A percentile compares a stretch with the other conserved stretches of the same genome.
Conservation (phyloP, 2,329 filamentous ascomycete species). For the Huntiella moniliformis region DNA sequence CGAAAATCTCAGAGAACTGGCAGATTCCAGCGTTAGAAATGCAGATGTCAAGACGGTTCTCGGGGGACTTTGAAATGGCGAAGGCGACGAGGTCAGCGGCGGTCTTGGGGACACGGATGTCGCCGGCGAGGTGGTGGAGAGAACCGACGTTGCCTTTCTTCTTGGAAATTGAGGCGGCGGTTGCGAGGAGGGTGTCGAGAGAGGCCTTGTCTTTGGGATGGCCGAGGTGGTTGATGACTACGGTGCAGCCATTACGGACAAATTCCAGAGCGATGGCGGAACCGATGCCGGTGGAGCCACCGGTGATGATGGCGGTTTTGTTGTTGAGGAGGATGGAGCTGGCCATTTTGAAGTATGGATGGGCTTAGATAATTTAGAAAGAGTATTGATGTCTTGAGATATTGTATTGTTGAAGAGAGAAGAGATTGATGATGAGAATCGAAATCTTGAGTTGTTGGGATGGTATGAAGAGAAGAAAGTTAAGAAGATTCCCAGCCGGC, state of each 20-base stretch:
- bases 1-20: slow-evolving; percentile 71
- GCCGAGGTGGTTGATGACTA: slow-evolving; percentile 65
- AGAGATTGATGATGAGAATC: too few relatives aligned
- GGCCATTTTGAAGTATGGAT: neutral
- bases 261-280: slow-evolving; percentile 69
- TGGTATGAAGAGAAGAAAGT: too few relatives aligned
- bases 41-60: slow-evolving; percentile 49
- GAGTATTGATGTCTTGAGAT: too few relatives aligned
- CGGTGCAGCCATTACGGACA: slow-evolving; percentile 55
- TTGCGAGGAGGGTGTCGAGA: slow-evolving; percentile 33
- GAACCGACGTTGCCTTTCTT: neutral
- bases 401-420: too few relatives aligned
- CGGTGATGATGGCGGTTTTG: slow-evolving; percentile 74
- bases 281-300: slow-evolving; percentile 72
- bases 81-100: slow-evolving; percentile 46
- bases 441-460: too few relatives aligned
- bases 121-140: slow-evolving; percentile 53
- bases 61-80: slow-evolving; percentile 41
- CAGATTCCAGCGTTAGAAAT: slow-evolving; percentile 81
- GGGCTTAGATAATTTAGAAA: too few relatives aligned
- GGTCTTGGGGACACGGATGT: slow-evolving; percentile 58
- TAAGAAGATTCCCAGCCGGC: too few relatives aligned
- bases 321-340: slow-evolving; percentile 38
- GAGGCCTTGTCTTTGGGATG: slow-evolving; percentile 31
- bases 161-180: slow-evolving; percentile 29